A percentile compares a stretch with the other conserved stretches of the same genome.
Conservation (phyloP, 257 asterid genomes). For the Coffea eugenioides region DNA sequence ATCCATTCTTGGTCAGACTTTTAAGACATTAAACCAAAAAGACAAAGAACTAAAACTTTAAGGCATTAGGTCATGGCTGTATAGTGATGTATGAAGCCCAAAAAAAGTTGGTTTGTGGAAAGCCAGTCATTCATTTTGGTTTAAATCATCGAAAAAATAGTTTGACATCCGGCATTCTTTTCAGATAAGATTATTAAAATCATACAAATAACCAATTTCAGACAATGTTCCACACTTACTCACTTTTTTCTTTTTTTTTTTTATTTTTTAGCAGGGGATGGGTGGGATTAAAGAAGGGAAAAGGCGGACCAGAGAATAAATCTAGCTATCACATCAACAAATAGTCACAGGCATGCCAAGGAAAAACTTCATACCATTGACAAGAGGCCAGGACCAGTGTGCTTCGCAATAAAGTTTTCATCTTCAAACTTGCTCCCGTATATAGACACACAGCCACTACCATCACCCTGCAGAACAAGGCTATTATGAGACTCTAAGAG, state of each 20-base stretch:
- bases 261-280: too few relatives aligned
- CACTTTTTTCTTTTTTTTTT: too few relatives aligned
- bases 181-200: too few relatives aligned
- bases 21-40: not conserved
- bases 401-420: conserved; percentile 91
- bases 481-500: conserved; percentile 8
- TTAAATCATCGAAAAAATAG: too few relatives aligned
- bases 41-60: not conserved
- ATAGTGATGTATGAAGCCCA: not conserved
- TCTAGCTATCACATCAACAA: not conserved
- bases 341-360: not conserved
- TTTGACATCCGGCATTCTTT: too few relatives aligned
- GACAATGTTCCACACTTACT: too few relatives aligned
- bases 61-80: not conserved
- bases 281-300: too few relatives aligned
- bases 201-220: not conserved
- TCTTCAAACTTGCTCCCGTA: conserved; percentile 95
- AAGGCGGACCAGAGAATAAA: not conserved
- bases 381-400: conserved; percentile 94
- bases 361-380: conserved; percentile 62
- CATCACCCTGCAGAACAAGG: conserved; percentile 78
- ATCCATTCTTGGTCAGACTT: not conserved
- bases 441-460: conserved; percentile 85
- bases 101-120: too few relatives aligned
- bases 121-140: not conserved